phyloP scores from a whole-genome alignment of 768 basidiomycete species.

The Amanita molliuscula region DNA sequence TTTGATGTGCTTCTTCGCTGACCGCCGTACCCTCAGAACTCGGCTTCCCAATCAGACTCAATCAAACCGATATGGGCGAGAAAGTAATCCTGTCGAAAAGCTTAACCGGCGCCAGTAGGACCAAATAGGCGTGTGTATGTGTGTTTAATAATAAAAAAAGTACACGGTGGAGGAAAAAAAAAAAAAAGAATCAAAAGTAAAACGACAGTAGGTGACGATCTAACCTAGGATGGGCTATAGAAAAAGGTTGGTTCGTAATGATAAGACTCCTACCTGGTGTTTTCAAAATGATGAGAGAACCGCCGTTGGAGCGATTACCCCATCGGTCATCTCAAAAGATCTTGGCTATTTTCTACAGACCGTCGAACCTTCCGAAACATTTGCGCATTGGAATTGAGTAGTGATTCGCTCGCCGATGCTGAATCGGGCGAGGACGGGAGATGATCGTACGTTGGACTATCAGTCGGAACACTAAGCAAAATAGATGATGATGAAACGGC shows the following conservation, averaged over 20 bases:
- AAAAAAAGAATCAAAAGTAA: background rate
- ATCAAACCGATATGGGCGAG: constrained; percentile 22
- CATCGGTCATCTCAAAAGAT: background rate
- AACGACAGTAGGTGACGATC: constrained; percentile 1
- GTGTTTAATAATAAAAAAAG: constrained; percentile 1
- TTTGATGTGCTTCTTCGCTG: background rate
- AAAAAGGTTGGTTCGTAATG: background rate
- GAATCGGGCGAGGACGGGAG: constrained; percentile 38
- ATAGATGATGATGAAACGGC: constrained; percentile 5
- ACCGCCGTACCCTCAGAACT: background rate
- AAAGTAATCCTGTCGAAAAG: background rate
- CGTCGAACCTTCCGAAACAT: constrained; percentile 13
- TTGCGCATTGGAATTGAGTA: constrained; percentile 18
- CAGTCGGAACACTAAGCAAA: constrained; percentile 9
- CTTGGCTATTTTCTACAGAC: constrained; percentile 7
- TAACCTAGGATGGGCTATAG: background rate
- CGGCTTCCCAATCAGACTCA: constrained; percentile 12
- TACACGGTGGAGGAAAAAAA: constrained; percentile 1
- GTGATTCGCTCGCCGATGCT: constrained; percentile 25
- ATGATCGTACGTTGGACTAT: constrained; percentile 26
- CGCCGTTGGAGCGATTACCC: background rate
- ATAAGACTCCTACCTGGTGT: background rate
- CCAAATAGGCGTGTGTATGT: background rate
- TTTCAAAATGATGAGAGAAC: background rate
- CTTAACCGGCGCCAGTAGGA: background rate